Percentiles rank a stretch among this genome's conserved stretches.
phyloP scores from a whole-genome alignment of 2,329 filamentous ascomycete species.

The Pseudogymnoascus sp. region DNA sequence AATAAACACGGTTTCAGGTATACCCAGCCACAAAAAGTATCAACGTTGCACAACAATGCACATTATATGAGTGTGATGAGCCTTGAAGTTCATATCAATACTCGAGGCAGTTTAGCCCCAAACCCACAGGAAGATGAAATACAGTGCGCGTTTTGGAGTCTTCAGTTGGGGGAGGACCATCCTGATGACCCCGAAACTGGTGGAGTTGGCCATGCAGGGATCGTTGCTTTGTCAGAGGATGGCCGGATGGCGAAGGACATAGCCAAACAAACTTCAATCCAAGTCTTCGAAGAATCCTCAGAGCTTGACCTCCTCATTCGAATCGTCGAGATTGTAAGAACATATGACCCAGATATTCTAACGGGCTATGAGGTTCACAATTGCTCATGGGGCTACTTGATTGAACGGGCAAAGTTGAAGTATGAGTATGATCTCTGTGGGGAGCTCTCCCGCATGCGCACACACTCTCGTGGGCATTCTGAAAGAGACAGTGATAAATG shows the following conservation, averaged over 20 bases:
- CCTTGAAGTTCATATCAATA: constrained; percentile 85
- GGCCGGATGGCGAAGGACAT: constrained; percentile 51
- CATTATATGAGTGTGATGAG: constrained; percentile 98
- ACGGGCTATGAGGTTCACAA: constrained; percentile 94
- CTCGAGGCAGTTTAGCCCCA: constrained; percentile 67
- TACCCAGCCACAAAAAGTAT: constrained; percentile 64
- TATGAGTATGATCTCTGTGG: constrained; percentile 88
- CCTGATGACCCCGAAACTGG: constrained; percentile 39
- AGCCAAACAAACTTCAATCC: constrained; percentile 48
- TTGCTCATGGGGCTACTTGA: constrained; percentile 88
- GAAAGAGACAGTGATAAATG: constrained; percentile 52
- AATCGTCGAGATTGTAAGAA: constrained; percentile 79
- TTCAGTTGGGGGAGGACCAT: constrained; percentile 64
- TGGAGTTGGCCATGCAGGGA: constrained; percentile 50
- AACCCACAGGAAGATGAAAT: constrained; percentile 89
- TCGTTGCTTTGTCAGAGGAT: constrained; percentile 61
- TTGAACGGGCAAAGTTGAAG: constrained; percentile 75
- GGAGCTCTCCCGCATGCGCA: constrained; percentile 82
- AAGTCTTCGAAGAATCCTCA: constrained; percentile 64
- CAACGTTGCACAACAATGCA: constrained; percentile 70
- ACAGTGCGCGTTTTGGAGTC: constrained; percentile 80
- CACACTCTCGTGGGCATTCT: constrained; percentile 58
- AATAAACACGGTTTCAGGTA: constrained; percentile 79
- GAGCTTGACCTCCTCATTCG: constrained; percentile 79
- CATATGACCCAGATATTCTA: constrained; percentile 80